Evolutionary conservation across 805 yeast species (phyloP).

Genomic region (Wickerhamia fluorescens): DNA sequence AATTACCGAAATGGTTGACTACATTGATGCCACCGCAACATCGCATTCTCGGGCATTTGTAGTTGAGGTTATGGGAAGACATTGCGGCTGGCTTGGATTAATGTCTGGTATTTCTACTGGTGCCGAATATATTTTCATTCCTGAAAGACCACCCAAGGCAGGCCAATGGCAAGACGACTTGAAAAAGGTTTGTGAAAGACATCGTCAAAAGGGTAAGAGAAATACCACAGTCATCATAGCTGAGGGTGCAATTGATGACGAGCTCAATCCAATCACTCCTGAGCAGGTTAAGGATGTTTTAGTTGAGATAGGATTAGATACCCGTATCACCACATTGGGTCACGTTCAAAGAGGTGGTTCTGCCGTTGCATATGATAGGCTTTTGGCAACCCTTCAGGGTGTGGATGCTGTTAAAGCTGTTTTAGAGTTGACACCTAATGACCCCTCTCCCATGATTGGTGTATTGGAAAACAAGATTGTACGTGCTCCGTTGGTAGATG

Average conservation of each 20-base stretch:
- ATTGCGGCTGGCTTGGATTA: slow-evolving; percentile 82
- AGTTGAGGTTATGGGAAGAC: slow-evolving; percentile 85
- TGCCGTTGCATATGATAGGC: slow-evolving; percentile 68
- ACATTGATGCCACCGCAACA: slow-evolving; percentile 77
- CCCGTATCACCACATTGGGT: slow-evolving; percentile 71
- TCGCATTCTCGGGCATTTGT: slow-evolving; percentile 81
- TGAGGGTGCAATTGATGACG: slow-evolving; percentile 74
- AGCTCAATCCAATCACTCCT: slow-evolving; percentile 59
- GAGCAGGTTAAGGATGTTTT: slow-evolving; percentile 60
- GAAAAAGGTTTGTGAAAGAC: slow-evolving; percentile 55
- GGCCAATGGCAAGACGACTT: slow-evolving; percentile 62
- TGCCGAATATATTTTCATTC: slow-evolving; percentile 75
- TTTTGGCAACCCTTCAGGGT: slow-evolving; percentile 72
- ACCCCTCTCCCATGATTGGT: slow-evolving; percentile 78
- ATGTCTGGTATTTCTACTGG: slow-evolving; percentile 77
- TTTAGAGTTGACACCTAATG: slow-evolving; percentile 56
- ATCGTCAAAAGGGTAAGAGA: slow-evolving; percentile 66
- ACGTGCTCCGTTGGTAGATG: slow-evolving; percentile 62
- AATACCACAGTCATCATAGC: slow-evolving; percentile 77
- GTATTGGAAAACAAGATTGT: slow-evolving; percentile 65
- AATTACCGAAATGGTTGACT: slow-evolving; percentile 69
- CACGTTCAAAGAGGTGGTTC: slow-evolving; percentile 83
- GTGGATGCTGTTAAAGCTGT: slow-evolving; percentile 77
- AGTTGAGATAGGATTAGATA: slow-evolving; percentile 64
- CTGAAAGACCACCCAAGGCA: slow-evolving; percentile 66